Base-by-base conservation (phyloP, 176 grass and related monocot species). In the Juncus effusus region DNA sequence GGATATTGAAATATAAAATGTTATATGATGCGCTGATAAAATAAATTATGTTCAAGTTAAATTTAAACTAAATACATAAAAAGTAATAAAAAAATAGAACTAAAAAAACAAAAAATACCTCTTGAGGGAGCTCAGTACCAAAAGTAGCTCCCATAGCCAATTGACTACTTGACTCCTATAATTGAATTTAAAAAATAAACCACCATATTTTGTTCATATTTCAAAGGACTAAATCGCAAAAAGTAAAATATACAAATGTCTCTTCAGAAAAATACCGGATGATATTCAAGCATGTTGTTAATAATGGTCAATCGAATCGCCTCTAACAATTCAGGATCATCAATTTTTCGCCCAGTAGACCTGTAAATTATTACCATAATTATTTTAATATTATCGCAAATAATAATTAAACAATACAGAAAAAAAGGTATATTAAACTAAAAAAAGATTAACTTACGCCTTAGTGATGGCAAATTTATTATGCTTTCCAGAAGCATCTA, bases 91-190 rank as follows among this genome's bases (percentile, higher is more conserved):
- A 28, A 28, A 28, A 28, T 28, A 28, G 19, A 28, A 28, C 19
- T 28, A 28, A 35, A 71, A 38, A 47, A 63, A 56, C 65, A 50
- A 9, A 5, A 67, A 42, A 13, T 70, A 96, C 92, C 85, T 76
- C 50, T 76, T 91, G 61, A 2, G 88, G 94, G 19, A 83, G 71
- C 58, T 85, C 94, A 72, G 81, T 67, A 45, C 94, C 94, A 81
- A 99, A 99, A 60, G 94, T 93, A 66, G 88, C 88, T 15, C 94
- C 94, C 94, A 99, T 55, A 52, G 94, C 94, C 76, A 99, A 84
- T 77, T 86, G 83, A 75, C 88, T 90, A 70, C 94, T 99, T 72
- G 94, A 76, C 69, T 99, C 94, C 94, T 99, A 72, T 11, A 40
- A 51, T 54, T 67, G 41, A 80, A 60, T 63, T 53, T 58, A 55